These are phyloP conservation scores for Aphanomyces cochlioides DNA, from an alignment of 352 stramenopile genomes.

Conservation along the genomic window DNA sequence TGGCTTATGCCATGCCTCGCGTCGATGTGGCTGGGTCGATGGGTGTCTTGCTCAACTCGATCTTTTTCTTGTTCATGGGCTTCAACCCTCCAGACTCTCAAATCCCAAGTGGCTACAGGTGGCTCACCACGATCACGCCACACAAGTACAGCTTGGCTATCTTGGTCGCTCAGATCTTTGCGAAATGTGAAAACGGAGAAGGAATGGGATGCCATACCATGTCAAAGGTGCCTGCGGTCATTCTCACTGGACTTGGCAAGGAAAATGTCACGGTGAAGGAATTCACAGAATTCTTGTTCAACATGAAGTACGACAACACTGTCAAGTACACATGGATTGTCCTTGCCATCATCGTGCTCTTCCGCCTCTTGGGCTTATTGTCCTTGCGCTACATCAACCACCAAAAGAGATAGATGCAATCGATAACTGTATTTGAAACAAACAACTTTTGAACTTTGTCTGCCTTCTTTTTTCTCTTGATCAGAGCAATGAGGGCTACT, in stretches of 20 bases:
- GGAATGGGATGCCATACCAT: slow-evolving; percentile 55
- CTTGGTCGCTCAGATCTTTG: slow-evolving; percentile 17
- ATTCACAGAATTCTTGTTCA: slow-evolving; percentile 61
- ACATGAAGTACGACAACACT: slow-evolving; percentile 48
- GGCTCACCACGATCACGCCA: slow-evolving; percentile 26
- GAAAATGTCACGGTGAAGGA: slow-evolving; percentile 38
- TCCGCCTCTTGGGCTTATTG: slow-evolving; percentile 53
- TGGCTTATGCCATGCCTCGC: slow-evolving; percentile 51
- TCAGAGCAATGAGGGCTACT: too few species aligned
- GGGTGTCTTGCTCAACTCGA: slow-evolving; percentile 42
- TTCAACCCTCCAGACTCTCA: slow-evolving; percentile 28
- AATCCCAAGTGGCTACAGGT: slow-evolving; percentile 31
- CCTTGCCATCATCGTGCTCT: slow-evolving; percentile 45
- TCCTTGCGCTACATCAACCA: slow-evolving; percentile 58
- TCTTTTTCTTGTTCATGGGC: slow-evolving; percentile 42
- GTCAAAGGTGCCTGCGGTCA: slow-evolving; percentile 41
- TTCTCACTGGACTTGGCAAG: slow-evolving; percentile 30
- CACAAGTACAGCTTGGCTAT: slow-evolving; percentile 13
- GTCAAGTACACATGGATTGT: slow-evolving; percentile 46
- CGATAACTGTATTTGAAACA: too few species aligned
- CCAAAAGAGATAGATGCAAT: slow-evolving; percentile 30
- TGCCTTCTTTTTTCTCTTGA: too few species aligned
- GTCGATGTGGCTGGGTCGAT: slow-evolving; percentile 44
- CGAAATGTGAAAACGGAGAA: slow-evolving; percentile 22
- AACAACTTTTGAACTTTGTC: too few species aligned